These are phyloP conservation scores for Pseudogymnoascus pannorum DNA, from an alignment of 2,329 filamentous ascomycete species.

Conservation along the genomic window DNA sequence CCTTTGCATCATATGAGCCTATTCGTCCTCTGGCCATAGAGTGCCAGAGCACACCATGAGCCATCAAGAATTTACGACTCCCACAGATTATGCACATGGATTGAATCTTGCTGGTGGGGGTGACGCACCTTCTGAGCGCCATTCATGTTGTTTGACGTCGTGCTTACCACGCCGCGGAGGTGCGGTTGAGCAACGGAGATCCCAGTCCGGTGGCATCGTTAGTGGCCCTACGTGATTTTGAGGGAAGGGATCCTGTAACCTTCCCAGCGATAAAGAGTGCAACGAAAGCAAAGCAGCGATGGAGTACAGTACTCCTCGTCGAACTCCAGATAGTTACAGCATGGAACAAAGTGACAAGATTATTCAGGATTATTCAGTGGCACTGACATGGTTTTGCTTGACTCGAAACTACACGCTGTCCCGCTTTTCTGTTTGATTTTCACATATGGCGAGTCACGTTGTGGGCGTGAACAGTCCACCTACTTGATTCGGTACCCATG, in stretches of 20 bases:
- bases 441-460: slow-evolving; percentile 4
- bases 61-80: background rate
- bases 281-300: background rate
- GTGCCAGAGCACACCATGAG: background rate
- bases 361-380: background rate
- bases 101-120: slow-evolving; percentile 1
- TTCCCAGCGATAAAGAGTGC: background rate
- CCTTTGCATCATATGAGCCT: background rate
- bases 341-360: background rate
- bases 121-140: background rate
- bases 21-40: background rate
- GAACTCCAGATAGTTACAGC: background rate
- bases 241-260: background rate
- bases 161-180: slow-evolving; percentile 3
- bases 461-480: background rate
- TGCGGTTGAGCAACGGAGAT: background rate
- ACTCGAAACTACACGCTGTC: background rate
- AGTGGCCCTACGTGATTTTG: background rate
- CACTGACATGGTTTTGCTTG: background rate
- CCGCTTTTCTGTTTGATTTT: slow-evolving; percentile 3
- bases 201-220: background rate
- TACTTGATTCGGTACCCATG: background rate
- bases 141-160: slow-evolving; percentile 1
- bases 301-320: background rate
- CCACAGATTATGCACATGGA: slow-evolving; percentile 4